phyloP scores from a whole-genome alignment of 805 yeast species.

The Suhomyces sp. region DNA sequence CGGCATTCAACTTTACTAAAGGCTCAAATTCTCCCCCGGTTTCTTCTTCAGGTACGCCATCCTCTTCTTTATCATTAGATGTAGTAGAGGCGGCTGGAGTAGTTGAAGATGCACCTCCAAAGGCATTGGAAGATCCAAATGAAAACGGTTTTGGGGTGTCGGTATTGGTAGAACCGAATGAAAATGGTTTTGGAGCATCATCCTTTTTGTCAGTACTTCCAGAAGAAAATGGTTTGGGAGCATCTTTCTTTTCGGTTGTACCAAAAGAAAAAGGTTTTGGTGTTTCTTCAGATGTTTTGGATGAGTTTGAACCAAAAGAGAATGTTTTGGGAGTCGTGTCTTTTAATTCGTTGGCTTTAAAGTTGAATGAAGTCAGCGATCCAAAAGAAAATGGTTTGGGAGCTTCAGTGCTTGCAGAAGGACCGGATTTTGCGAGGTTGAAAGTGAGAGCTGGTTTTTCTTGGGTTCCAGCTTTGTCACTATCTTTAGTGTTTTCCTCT shows the following conservation, averaged over 20 bases:
- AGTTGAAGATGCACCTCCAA: not conserved
- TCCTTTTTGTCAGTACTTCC: not conserved
- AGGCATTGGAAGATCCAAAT: conserved; percentile 3
- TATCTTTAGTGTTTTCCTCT: not conserved
- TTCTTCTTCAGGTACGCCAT: conserved; percentile 41
- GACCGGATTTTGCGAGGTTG: not conserved
- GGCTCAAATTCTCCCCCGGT: conserved; percentile 48
- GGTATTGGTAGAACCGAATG: not conserved
- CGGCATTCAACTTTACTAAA: conserved; percentile 32
- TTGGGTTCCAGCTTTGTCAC: not conserved
- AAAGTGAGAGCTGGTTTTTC: not conserved
- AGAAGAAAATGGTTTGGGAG: conserved; percentile 1
- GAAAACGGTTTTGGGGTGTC: not conserved
- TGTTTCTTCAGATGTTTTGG: not conserved
- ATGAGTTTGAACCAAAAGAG: not conserved
- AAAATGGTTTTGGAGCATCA: conserved; percentile 6
- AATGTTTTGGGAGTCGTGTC: conserved; percentile 4
- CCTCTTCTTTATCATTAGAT: conserved; percentile 17
- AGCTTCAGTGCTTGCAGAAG: not conserved
- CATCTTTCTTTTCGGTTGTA: not conserved
- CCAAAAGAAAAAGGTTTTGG: conserved; percentile 1
- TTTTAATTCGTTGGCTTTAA: conserved; percentile 7
- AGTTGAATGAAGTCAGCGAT: not conserved
- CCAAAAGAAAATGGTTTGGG: conserved; percentile 7
- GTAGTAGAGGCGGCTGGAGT: conserved; percentile 8